Base-by-base conservation (phyloP, 148 eudicot genomes). In the Amaranthus hypochondriacus region DNA sequence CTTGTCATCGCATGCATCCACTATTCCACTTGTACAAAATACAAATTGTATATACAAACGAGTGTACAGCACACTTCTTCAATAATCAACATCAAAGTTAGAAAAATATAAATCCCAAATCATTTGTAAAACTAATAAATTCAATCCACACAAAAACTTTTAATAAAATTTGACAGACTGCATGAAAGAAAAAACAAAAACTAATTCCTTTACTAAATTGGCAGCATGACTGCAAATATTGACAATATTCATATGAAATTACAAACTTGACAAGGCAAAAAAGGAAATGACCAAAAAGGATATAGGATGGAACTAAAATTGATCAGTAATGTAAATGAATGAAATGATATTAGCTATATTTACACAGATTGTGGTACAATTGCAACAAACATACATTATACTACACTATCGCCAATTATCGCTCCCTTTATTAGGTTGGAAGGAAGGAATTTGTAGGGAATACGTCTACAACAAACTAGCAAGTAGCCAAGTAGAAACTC, bases 291-390 rank as follows among this genome's bases (percentile, higher is more conserved):
- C 9, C 2, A 18, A 53, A 68, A 68, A 42, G 42, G 18, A 44
- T 13, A 68, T 77, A 53, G 64, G 63, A 18, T 68, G 75, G 62
- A 74, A 59, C 71, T 59, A 75, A 80, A 80, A 50, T 28, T 57
- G 53, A 80, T 49, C 68, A 52, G 70, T 53, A 64, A 56, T 70
- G 64, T 66, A 69, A 76, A 79, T 74, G 75, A 81, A 81, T 82
- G 77, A 75, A 75, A 80, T 68, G 70, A 54, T 53, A 28, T 80
- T 66, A 69, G 39, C 56, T 75, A 69, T 80, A 86, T 86, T 63
- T 84, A 86, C 87, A 86, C 39, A 78, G 39, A 78, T 46, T 48
- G 73, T 53, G 78, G 79, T 78, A 56, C 18, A 70, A 77, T 56
- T 60, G 83, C 80, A 80, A 73, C 77, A 56, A 72, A 66, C 73